Percentiles rank a stretch among this genome's conserved stretches.
Conservation (phyloP, 495 filamentous ascomycete species). For the Penicillium waksmanii region DNA sequence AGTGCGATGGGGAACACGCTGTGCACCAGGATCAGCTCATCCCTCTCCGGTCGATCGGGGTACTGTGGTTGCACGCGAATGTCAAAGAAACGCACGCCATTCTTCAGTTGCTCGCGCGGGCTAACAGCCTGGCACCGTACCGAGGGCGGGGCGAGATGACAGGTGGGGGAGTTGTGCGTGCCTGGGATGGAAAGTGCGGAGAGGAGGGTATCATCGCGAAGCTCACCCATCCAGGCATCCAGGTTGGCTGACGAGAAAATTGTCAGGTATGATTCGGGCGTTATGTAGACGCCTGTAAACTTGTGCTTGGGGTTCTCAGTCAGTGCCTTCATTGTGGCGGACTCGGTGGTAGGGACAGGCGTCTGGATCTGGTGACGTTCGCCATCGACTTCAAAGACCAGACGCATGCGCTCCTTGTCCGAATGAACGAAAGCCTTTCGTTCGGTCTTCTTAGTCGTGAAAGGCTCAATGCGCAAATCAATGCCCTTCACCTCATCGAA, state of each 20-base stretch:
- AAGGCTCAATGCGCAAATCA: constrained; percentile 60
- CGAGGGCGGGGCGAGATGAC: constrained; percentile 80
- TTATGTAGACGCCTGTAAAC: constrained; percentile 76
- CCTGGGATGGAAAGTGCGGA: constrained; percentile 89
- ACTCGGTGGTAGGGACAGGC: constrained; percentile 57
- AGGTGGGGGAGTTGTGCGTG: constrained; percentile 92
- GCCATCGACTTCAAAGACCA: constrained; percentile 64
- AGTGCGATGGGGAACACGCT: constrained; percentile 78
- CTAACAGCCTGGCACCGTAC: constrained; percentile 90
- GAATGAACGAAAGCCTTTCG: constrained; percentile 48
- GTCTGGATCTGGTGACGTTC: constrained; percentile 65
- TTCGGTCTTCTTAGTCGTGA: constrained; percentile 58
- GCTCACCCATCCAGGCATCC: constrained; percentile 76
- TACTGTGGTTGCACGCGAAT: constrained; percentile 73
- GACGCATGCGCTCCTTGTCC: constrained; percentile 58
- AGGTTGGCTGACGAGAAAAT: constrained; percentile 75
- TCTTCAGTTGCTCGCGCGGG: constrained; percentile 75
- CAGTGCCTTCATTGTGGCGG: constrained; percentile 58
- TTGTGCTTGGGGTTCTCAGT: constrained; percentile 58
- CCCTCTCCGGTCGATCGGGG: constrained; percentile 56
- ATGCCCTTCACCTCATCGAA: constrained; percentile 58
- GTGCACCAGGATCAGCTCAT: constrained; percentile 70
- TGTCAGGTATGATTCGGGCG: constrained; percentile 65
- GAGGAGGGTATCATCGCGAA: constrained; percentile 69
- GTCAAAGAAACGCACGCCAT: constrained; percentile 94